Base-by-base conservation (phyloP, 2,329 filamentous ascomycete genomes). In the Verticillium zaregamsianum region DNA sequence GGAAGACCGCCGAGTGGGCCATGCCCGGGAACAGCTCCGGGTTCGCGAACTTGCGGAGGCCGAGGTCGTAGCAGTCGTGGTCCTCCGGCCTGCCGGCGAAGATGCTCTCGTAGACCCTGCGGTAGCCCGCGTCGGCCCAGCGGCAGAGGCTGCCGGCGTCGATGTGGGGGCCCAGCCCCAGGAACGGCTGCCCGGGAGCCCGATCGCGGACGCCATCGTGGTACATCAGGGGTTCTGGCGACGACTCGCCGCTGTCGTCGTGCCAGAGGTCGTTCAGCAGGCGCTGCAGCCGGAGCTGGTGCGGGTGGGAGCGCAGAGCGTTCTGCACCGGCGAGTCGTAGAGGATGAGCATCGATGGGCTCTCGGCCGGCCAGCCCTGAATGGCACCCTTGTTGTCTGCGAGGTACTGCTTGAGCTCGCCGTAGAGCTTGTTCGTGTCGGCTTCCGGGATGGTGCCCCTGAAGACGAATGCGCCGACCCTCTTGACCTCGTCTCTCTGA, bases 161-260 rank as follows among this genome's bases (percentile, higher is more conserved):
- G 52, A 80, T 77, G 61, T 79, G 77, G 28, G 77, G 77, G 2
- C 78, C 77, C 1, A 79, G 69, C 7, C 77, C 76, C 9, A 72
- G 70, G 62, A 79, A 80, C 0, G 67, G 64, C 33, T 75, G 70
- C 23, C 72, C 69, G 5, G 76, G 74, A 4, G 74, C 70, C 11
- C 77, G 71, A 61, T 75, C 73, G 15, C 78, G 74, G 3, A 76
- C 64, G 5, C 68, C 75, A 59, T 80, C 77, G n/a, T 70, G 68
- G 63, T 78, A 80, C 2, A 72, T 68, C 39, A 79, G 63, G 0
- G 77, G 77, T 1, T 76, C 74, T 3, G 73, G 66, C 1, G 68
- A 71, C 0, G 68, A 68, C 35, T 69, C 68, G 7, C 63, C 66
- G 4, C 66, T 64, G 7, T 67, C 67, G 54, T 74, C 74, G 57